Evolutionary conservation across 2,329 filamentous ascomycete species (phyloP).

Genomic region (Pseudocercospora macadamiae): DNA sequence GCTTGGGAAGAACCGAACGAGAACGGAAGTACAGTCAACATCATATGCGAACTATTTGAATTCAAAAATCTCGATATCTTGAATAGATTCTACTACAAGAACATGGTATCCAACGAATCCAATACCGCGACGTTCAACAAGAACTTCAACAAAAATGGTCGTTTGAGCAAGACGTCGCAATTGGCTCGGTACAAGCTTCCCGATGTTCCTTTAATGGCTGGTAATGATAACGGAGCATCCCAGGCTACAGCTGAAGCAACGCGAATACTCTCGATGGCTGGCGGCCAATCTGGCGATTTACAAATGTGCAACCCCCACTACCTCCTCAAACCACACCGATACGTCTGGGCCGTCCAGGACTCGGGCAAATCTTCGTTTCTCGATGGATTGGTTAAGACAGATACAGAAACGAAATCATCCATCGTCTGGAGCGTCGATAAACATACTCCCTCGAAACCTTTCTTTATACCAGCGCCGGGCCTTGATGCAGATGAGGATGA

Average conservation of each 20-base stretch:
- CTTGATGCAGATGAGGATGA: conserved; percentile 63
- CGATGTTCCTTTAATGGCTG: conserved; percentile 1
- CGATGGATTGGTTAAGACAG: conserved; percentile 69
- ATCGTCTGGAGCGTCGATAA: conserved; percentile 58
- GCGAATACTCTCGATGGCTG: conserved; percentile 40
- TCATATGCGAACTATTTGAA: conserved; percentile 67
- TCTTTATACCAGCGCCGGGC: conserved; percentile 63
- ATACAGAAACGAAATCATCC: conserved; percentile 57
- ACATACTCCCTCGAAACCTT: conserved; percentile 70
- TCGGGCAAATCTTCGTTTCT: conserved; percentile 63
- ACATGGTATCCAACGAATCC: conserved; percentile 61
- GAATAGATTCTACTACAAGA: conserved; percentile 69
- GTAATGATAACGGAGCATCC: not conserved
- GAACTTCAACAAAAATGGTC: not conserved
- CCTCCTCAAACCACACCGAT: conserved; percentile 58
- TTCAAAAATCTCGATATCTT: conserved; percentile 69
- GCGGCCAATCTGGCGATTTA: conserved; percentile 63
- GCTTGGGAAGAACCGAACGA: conserved; percentile 65
- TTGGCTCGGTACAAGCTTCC: conserved; percentile 21
- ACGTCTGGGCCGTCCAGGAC: conserved; percentile 57
- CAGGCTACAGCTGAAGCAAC: not conserved
- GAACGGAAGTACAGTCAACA: conserved; percentile 48
- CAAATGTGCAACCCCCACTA: conserved; percentile 66
- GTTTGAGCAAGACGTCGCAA: not conserved
- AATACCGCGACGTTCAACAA: conserved; percentile 21